Evolutionary conservation across 129 eudicot species (phyloP).

Genomic region (Helichrysum umbraculigerum): DNA sequence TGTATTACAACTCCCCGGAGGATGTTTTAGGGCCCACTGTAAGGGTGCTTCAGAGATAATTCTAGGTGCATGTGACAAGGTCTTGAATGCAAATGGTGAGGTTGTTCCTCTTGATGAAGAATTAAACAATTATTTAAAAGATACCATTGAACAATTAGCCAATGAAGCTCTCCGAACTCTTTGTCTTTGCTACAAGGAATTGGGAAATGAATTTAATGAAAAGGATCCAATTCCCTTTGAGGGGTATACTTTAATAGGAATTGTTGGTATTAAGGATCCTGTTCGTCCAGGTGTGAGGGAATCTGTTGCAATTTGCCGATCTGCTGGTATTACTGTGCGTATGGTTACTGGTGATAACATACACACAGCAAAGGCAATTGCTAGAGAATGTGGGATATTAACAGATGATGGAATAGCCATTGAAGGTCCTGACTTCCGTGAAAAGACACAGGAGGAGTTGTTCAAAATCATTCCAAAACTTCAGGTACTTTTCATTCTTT

Average conservation of each 20-base stretch:
- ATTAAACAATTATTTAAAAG: slow-evolving; percentile 44
- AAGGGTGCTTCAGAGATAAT: slow-evolving; percentile 95
- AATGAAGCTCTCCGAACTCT: slow-evolving; percentile 85
- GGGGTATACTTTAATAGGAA: slow-evolving; percentile 80
- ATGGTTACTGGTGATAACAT: slow-evolving; percentile 98
- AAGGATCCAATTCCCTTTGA: slow-evolving; percentile 60
- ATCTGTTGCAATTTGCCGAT: slow-evolving; percentile 85
- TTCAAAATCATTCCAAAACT: slow-evolving; percentile 69
- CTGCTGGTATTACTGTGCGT: slow-evolving; percentile 85
- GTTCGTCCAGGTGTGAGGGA: slow-evolving; percentile 95
- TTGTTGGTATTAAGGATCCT: slow-evolving; percentile 96
- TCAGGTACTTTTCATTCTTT: slow-evolving; percentile 54
- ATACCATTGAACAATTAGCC: slow-evolving; percentile 76
- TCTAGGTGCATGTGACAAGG: slow-evolving; percentile 73
- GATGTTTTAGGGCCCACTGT: slow-evolving; percentile 64
- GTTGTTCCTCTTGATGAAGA: slow-evolving; percentile 60
- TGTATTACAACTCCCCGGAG: slow-evolving; percentile 65
- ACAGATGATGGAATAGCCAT: slow-evolving; percentile 89
- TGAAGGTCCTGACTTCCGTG: slow-evolving; percentile 90
- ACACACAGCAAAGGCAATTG: slow-evolving; percentile 90
- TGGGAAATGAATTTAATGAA: slow-evolving; percentile 51
- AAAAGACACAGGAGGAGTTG: slow-evolving; percentile 71
- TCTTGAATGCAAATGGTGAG: slow-evolving; percentile 54
- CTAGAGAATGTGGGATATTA: slow-evolving; percentile 91
- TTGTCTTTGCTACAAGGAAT: slow-evolving; percentile 79